Conservation (phyloP, 257 asterid species). For the Gynochthodes officinalis region DNA sequence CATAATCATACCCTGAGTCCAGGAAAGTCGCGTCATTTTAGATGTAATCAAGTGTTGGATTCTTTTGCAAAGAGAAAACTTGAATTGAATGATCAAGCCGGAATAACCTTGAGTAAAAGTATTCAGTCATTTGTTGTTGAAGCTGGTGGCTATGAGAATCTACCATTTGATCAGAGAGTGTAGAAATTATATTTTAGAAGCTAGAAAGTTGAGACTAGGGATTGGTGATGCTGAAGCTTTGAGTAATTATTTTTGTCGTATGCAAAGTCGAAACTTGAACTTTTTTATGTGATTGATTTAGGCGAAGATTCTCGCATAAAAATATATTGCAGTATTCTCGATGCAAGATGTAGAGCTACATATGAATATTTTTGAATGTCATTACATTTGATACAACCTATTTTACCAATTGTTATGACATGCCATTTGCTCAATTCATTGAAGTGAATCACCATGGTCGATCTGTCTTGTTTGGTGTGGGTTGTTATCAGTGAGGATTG, state of each 20-base stretch:
- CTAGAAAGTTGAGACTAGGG: too few species aligned
- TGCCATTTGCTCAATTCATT: conserved; percentile 11
- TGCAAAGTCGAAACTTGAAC: neutral
- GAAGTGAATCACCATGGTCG: conserved; percentile 8
- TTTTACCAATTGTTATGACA: neutral
- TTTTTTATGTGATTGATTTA: conserved; percentile 3
- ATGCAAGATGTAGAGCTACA: conserved; percentile 6
- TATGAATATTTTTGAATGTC: conserved; percentile 5
- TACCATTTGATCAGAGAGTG: too few species aligned
- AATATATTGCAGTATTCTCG: conserved; percentile 16
- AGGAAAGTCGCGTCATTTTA: too few species aligned
- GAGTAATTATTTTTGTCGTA: neutral
- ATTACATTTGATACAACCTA: conserved; percentile 16
- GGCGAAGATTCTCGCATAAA: conserved; percentile 10
- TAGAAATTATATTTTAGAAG: too few species aligned
- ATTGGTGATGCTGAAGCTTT: too few species aligned
- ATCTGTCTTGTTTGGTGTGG: neutral
- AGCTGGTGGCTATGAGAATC: too few species aligned
- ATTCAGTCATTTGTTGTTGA: too few species aligned
- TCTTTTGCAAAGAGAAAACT: too few species aligned
- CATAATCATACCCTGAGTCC: too few species aligned
- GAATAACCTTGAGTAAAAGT: too few species aligned
- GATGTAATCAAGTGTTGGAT: too few species aligned
- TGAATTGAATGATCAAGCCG: too few species aligned
- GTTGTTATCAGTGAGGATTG: neutral